These are phyloP conservation scores for Coffea canephora DNA, from an alignment of 257 asterid species.

Conservation along the genomic window DNA sequence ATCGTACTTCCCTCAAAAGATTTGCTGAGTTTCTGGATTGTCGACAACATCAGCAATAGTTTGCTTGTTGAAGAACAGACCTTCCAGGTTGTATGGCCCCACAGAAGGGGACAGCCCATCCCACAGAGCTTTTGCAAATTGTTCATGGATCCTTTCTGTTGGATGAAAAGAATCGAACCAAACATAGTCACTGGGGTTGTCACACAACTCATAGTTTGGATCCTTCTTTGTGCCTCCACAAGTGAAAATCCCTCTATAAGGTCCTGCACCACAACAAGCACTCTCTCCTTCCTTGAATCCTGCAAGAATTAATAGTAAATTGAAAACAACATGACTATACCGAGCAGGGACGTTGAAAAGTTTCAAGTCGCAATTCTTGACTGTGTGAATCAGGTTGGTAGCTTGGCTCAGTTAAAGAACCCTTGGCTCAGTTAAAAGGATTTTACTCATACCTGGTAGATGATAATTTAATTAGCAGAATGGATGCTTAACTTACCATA, in stretches of 20 bases:
- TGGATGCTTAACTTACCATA: slow-evolving; percentile 31
- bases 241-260: slow-evolving; percentile 40
- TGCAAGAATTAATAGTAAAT: not conserved
- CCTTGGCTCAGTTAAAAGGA: no score
- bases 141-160: slow-evolving; percentile 42
- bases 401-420: no score
- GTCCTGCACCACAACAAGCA: slow-evolving; percentile 60
- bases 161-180: slow-evolving; percentile 62
- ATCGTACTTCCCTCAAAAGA: slow-evolving; percentile 6
- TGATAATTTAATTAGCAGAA: not conserved
- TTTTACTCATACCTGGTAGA: not conserved
- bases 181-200: slow-evolving; percentile 31
- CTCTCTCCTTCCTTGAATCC: slow-evolving; percentile 49
- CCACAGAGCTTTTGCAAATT: slow-evolving; percentile 27
- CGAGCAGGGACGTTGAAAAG: not conserved
- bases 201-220: slow-evolving; percentile 38
- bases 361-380: no score
- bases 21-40: slow-evolving; percentile 18
- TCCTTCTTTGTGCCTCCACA: slow-evolving; percentile 53
- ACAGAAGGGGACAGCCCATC: slow-evolving; percentile 21
- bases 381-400: no score
- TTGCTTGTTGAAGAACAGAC: slow-evolving; percentile 16
- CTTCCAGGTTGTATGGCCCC: slow-evolving; percentile 19
- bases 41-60: slow-evolving; percentile 29
- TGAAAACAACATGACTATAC: not conserved